Percentiles rank a stretch among this genome's conserved stretches.
Conservation (phyloP, 805 yeast species). For the Myxozyma geophila region DNA sequence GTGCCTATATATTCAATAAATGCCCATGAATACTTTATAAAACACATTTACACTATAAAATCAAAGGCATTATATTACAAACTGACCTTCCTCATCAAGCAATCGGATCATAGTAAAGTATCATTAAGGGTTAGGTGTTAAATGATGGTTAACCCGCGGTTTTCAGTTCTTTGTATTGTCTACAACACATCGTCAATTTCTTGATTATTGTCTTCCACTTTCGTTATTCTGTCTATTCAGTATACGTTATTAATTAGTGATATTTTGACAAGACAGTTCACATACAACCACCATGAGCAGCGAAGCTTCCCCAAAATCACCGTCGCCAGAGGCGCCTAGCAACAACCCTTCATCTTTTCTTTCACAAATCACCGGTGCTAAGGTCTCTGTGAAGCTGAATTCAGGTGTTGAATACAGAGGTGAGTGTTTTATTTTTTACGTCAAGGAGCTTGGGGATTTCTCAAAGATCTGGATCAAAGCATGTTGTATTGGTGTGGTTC, state of each 20-base stretch:
- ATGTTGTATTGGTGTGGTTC: not conserved
- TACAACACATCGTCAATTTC: too few species aligned
- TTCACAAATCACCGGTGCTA: slow-evolving; percentile 74
- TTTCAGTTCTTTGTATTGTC: too few species aligned
- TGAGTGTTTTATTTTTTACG: slow-evolving; percentile 30
- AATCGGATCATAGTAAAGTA: too few species aligned
- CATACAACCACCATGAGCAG: slow-evolving; percentile 7
- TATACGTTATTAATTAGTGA: too few species aligned
- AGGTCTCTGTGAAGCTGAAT: slow-evolving; percentile 80
- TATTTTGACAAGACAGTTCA: too few species aligned
- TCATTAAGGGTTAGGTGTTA: too few species aligned
- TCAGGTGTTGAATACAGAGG: slow-evolving; percentile 88
- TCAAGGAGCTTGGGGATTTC: not conserved
- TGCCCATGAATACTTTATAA: too few species aligned
- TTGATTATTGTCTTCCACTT: too few species aligned
- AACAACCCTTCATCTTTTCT: slow-evolving; percentile 72
- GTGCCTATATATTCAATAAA: not conserved
- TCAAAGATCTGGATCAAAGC: not conserved
- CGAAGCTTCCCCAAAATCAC: slow-evolving; percentile 4
- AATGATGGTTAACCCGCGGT: too few species aligned
- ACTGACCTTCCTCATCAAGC: not conserved
- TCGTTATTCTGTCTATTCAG: too few species aligned
- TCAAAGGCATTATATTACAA: not conserved
- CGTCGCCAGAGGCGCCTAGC: slow-evolving; percentile 8
- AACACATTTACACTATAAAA: too few species aligned